Base-by-base conservation (phyloP, 768 basidiomycete species). In the Panaeolus cyanescens region DNA sequence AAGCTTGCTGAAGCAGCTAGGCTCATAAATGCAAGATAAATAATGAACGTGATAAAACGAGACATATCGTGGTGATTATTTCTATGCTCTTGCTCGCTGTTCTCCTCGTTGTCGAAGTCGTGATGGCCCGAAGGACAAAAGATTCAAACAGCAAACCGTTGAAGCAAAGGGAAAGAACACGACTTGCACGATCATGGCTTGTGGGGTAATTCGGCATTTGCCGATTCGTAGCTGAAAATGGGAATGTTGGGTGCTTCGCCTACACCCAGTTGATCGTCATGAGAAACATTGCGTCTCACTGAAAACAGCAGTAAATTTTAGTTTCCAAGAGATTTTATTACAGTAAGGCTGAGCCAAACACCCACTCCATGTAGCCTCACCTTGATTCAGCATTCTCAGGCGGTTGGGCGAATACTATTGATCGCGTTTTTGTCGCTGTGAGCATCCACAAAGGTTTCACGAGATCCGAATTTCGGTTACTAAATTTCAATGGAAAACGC, bases 61-160 rank as follows among this genome's bases (percentile, higher is more conserved):
- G 45, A 12, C 45, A 50, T 50, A 9, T 8, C n/a, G 25, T 4
- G 4, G 4, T 28, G 1, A 50, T 50, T 50, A 15, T 28, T 50
- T 7, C 19, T 20, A 20, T 42, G 19, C n/a, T 20, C 19, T 50
- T 13, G 45, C 22, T 28, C 15, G 25, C 45, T 50, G 45, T 15
- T 50, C 30, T 28, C 45, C 25, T 50, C 45, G 10, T 13, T 28
- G 25, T 50, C 45, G 17, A 50, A 4, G 15, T 28, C 3, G 10
- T 28, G 5, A 3, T 28, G 25, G 45, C 25, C 45, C 30, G 25
- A 30, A 28, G 12, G 22, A 50, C 45, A 50, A 50, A 8, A 15
- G 45, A 50, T 50, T 28, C 45, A 28, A 50, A 50, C 45, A 30
- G 45, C 45, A n/a, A 50, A 50, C 22, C 45, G 45, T n/a, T n/a